Percentiles rank a stretch among this genome's conserved stretches.
Conservation (phyloP, 2,329 filamentous ascomycete genomes). For the Ciborinia camelliae region DNA sequence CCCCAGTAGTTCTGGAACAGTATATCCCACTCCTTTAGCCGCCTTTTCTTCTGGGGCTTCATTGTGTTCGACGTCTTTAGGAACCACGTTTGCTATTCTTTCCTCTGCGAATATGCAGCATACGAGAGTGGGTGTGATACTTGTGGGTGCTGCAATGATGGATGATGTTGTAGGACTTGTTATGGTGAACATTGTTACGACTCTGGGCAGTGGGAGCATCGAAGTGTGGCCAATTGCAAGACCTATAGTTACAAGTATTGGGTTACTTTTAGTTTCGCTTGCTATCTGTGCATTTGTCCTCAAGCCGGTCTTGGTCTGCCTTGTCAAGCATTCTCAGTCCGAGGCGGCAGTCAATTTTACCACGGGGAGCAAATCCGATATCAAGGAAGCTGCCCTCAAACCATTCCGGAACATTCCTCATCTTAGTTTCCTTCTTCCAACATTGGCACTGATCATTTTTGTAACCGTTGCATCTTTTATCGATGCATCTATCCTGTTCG, state of each 20-base stretch:
- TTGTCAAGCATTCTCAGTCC: neutral
- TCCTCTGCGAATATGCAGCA: conserved; percentile 56
- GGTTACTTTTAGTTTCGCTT: conserved; percentile 26
- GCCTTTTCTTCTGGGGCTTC: conserved; percentile 71
- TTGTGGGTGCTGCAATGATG: conserved; percentile 73
- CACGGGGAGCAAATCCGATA: neutral
- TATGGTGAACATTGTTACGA: conserved; percentile 72
- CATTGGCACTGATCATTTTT: conserved; percentile 23
- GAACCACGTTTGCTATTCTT: conserved; percentile 65
- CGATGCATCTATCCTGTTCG: conserved; percentile 49
- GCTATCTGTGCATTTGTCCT: conserved; percentile 21
- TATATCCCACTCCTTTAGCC: conserved; percentile 29
- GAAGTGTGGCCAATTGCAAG: conserved; percentile 25
- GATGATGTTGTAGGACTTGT: conserved; percentile 76
- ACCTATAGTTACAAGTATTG: conserved; percentile 29
- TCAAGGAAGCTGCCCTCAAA: neutral
- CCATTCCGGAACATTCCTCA: conserved; percentile 18
- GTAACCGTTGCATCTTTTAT: conserved; percentile 40
- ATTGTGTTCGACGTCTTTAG: conserved; percentile 70
- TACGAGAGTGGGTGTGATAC: conserved; percentile 57
- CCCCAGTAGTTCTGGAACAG: conserved; percentile 24
- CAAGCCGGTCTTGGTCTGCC: conserved; percentile 22
- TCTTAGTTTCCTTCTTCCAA: conserved; percentile 27
- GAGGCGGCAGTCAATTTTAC: neutral
- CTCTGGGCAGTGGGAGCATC: conserved; percentile 45